Conservation (phyloP, 2,329 filamentous ascomycete genomes). For the Phialocephala subalpina region DNA sequence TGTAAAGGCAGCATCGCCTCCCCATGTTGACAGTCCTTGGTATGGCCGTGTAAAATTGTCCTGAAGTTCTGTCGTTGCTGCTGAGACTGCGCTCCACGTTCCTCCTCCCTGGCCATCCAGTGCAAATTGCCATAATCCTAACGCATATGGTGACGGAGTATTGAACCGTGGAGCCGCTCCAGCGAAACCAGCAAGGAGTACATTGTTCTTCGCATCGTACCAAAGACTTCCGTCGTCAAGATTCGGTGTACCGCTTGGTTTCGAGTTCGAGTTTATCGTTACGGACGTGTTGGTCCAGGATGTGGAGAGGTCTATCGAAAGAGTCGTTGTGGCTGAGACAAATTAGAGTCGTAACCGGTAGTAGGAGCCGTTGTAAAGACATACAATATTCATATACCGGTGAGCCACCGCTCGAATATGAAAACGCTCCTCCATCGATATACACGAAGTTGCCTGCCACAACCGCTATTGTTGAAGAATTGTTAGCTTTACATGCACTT, state of each 20-base stretch:
- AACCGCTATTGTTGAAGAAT: slow-evolving; percentile 17
- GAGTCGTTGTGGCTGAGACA: slow-evolving; percentile 18
- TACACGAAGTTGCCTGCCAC: slow-evolving; percentile 31
- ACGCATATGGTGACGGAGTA: slow-evolving; percentile 10
- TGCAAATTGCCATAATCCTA: slow-evolving; percentile 24
- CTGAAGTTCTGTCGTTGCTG: slow-evolving; percentile 10
- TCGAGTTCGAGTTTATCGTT: slow-evolving; percentile 21
- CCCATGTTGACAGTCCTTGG: slow-evolving; percentile 21
- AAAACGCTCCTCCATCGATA: slow-evolving; percentile 31
- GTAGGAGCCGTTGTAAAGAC: neutral
- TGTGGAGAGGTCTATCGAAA: slow-evolving; percentile 27
- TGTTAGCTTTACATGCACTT: slow-evolving; percentile 2
- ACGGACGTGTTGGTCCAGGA: slow-evolving; percentile 31
- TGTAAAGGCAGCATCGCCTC: slow-evolving; percentile 15
- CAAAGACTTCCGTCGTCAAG: slow-evolving; percentile 16
- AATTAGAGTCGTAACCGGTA: neutral
- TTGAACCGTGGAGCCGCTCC: slow-evolving; percentile 23
- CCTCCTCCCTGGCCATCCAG: slow-evolving; percentile 20
- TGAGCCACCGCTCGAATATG: slow-evolving; percentile 7
- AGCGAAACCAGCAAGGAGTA: slow-evolving; percentile 12
- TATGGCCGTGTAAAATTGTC: slow-evolving; percentile 15
- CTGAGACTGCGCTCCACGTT: slow-evolving; percentile 15
- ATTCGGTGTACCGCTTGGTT: slow-evolving; percentile 17
- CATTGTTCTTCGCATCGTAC: slow-evolving; percentile 19
- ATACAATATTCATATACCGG: slow-evolving; percentile 2